Evolutionary conservation across 345 rosid species (phyloP).

Genomic region (Garcia nutans): DNA sequence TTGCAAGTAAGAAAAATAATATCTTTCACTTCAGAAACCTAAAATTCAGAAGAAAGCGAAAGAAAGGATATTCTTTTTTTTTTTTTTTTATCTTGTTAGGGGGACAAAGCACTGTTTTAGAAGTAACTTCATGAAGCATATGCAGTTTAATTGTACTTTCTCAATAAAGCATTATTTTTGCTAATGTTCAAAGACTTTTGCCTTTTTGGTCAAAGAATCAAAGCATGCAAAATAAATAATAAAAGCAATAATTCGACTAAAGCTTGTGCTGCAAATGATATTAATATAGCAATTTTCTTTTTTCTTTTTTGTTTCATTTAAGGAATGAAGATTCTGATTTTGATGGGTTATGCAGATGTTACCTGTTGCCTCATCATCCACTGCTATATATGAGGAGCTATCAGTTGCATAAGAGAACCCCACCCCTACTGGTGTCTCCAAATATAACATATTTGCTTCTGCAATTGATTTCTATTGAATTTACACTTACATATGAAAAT

Average conservation of each 20-base stretch:
- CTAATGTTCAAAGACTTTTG: slow-evolving; percentile 3
- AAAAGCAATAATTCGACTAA: neutral
- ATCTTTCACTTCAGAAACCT: neutral
- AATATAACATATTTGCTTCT: slow-evolving; percentile 93
- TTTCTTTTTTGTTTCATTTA: neutral
- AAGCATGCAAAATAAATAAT: neutral
- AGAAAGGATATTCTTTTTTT: neutral
- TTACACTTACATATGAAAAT: neutral
- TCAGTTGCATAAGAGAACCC: slow-evolving; percentile 89
- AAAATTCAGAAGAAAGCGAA: neutral
- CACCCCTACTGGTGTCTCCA: slow-evolving; percentile 94
- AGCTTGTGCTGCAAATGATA: neutral
- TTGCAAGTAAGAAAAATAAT: neutral
- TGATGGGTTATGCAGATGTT: neutral
- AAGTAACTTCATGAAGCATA: neutral
- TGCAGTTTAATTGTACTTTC: slow-evolving; percentile 6
- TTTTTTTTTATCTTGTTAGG: neutral
- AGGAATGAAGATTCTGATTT: slow-evolving; percentile 9
- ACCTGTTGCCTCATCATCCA: slow-evolving; percentile 47
- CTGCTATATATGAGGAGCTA: slow-evolving; percentile 58
- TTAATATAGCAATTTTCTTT: neutral
- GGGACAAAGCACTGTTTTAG: slow-evolving; percentile 21
- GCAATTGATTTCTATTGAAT: slow-evolving; percentile 25
- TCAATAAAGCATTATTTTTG: slow-evolving; percentile 4
- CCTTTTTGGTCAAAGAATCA: slow-evolving; percentile 7